Conservation (phyloP, 225 moss, liverwort and hornwort genomes). For the Polytrichum formosum region DNA sequence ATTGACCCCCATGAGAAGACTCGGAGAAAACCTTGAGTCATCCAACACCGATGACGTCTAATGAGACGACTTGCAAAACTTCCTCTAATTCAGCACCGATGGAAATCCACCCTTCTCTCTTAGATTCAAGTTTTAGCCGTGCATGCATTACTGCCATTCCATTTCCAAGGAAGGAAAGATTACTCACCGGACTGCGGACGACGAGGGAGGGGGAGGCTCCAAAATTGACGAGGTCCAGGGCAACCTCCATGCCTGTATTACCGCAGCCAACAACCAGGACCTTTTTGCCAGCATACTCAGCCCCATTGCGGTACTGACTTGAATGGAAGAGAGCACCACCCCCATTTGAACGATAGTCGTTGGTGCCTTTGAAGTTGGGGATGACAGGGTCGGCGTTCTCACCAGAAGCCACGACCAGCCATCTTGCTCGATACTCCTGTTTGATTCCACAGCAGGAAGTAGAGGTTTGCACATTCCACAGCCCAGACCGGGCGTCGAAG, state of each 20-base stretch:
- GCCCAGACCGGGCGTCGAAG: slow-evolving; percentile 26
- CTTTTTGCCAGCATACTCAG: slow-evolving; percentile 44
- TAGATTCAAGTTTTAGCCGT: background rate
- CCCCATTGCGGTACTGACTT: slow-evolving; percentile 64
- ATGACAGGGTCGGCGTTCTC: slow-evolving; percentile 69
- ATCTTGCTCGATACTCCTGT: slow-evolving; percentile 45
- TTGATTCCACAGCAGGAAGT: slow-evolving; percentile 11
- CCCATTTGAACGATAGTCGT: slow-evolving; percentile 30
- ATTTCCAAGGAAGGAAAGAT: background rate
- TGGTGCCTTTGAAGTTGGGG: slow-evolving; percentile 46
- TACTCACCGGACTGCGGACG: slow-evolving; percentile 56
- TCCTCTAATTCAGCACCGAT: too few relatives aligned
- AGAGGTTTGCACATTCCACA: slow-evolving; percentile 51
- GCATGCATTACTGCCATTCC: background rate
- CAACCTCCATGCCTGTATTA: slow-evolving; percentile 93
- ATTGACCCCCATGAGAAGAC: background rate
- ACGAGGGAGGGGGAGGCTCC: slow-evolving; percentile 64
- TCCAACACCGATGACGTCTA: background rate
- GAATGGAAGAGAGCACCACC: slow-evolving; percentile 54
- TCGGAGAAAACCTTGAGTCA: background rate
- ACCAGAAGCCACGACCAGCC: slow-evolving; percentile 80
- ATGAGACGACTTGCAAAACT: background rate
- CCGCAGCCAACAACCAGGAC: slow-evolving; percentile 85
- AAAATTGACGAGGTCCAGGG: slow-evolving; percentile 75
- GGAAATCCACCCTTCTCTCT: too few relatives aligned